Base-by-base conservation (phyloP, 192 early-diverging fungal species). In the Coemansia sp. region DNA sequence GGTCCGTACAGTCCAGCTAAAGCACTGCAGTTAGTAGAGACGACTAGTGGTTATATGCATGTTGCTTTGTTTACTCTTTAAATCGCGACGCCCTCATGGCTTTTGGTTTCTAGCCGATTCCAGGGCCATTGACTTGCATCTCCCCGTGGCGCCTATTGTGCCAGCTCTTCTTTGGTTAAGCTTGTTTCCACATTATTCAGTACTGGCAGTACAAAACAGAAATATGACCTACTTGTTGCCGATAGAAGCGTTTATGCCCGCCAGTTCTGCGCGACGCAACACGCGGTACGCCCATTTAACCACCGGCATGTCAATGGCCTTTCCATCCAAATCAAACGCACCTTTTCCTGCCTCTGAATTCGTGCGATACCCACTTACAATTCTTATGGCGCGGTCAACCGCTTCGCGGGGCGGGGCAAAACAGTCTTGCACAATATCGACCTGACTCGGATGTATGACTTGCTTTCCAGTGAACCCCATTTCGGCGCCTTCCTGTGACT, bases 381-480 rank as follows among this genome's bases (percentile, higher is more conserved):
- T 93, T 45, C 85, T 73, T 7, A 67, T 83, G 0, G 93, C 93
- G 8, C 87, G 76, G 19, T 78, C 82, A 48, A 93, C 77, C 23
- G 87, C 85, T 45, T 85, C 84, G 11, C 68, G 66, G 7, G 87
- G 86, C 14, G 95, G 95, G 57, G 88, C 67, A 72, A 94, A 98
- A 24, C 62, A 69, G 24, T 75, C 62, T 60, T 98, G 93, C 57
- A 98, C 95, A 8, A 80, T 82, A 27, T 93, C 90, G 19, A 95
- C 81, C 69, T 98, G 95, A 7, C 82, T 79, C 45, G 95, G 95
- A 67, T 98, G 95, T 56, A 98, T 93, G 4, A 93, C 93, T 74
- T 98, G 95, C 82, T 98, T 98, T 51, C 96, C 96, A 15, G 92
- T 87, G 79, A 95, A 98, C 6, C 96, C 96, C 90, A 94, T 94